These are phyloP conservation scores for Xylariaceae sp. DNA, from an alignment of 2,329 filamentous ascomycete genomes.

Conservation along the genomic window DNA sequence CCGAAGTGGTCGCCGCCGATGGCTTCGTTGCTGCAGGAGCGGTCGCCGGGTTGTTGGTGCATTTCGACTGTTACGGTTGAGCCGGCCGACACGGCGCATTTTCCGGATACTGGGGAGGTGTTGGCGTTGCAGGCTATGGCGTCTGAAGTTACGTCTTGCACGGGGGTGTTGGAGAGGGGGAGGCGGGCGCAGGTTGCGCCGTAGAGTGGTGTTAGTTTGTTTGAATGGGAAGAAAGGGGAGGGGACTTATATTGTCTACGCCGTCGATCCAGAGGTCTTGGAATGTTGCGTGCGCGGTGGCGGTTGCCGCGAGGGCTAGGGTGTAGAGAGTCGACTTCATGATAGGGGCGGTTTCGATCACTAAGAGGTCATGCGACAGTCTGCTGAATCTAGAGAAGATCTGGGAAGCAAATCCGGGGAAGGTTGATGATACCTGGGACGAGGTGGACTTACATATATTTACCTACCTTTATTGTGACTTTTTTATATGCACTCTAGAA, in stretches of 20 bases:
- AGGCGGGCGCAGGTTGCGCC: conserved; percentile 43
- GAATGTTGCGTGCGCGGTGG: conserved; percentile 46
- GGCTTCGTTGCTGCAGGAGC: conserved; percentile 37
- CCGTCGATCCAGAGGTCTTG: conserved; percentile 47
- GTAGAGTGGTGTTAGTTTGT: conserved; percentile 30
- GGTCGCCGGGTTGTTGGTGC: conserved; percentile 40
- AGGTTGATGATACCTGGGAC: too few relatives aligned
- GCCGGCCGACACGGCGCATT: conserved; percentile 45
- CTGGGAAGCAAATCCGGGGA: too few relatives aligned
- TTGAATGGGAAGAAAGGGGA: too few relatives aligned
- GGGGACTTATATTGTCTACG: conserved; percentile 33
- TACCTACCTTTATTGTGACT: too few relatives aligned
- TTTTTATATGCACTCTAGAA: too few relatives aligned
- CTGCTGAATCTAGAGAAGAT: too few relatives aligned
- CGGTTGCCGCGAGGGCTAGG: conserved; percentile 34
- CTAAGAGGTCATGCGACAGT: too few relatives aligned
- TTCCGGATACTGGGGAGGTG: conserved; percentile 33
- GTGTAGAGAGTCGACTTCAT: conserved; percentile 37
- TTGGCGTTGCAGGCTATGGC: conserved; percentile 41
- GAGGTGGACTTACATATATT: too few relatives aligned
- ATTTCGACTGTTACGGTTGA: conserved; percentile 51
- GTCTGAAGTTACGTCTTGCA: conserved; percentile 39
- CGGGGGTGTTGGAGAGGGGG: conserved; percentile 46
- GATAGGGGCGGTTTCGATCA: too few relatives aligned
- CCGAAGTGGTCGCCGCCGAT: conserved; percentile 43